Evolutionary conservation across 495 filamentous ascomycete species (phyloP).

Genomic region (Xylaria venustula): DNA sequence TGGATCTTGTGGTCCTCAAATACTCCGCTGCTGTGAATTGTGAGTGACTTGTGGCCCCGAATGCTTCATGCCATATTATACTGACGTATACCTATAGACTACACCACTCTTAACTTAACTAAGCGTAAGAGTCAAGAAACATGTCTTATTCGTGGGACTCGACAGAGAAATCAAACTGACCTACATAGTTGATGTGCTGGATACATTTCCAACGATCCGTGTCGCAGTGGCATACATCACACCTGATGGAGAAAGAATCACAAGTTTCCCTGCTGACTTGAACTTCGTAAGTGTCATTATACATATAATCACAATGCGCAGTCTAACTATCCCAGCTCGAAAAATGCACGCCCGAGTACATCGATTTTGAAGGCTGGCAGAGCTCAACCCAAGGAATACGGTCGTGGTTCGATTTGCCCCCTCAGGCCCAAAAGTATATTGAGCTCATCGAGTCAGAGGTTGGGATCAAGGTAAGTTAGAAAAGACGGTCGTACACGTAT

Average conservation of each 20-base stretch:
- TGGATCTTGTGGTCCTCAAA: conserved; percentile 79
- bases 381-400: conserved; percentile 62
- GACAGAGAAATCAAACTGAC: not conserved
- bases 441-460: conserved; percentile 74
- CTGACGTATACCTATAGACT: conserved; percentile 38
- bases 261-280: conserved; percentile 67
- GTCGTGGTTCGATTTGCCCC: conserved; percentile 65
- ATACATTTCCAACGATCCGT: conserved; percentile 77
- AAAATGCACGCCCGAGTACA: conserved; percentile 60
- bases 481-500: no score
- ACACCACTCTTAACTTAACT: conserved; percentile 78
- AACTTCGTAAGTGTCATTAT: conserved; percentile 49
- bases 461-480: conserved; percentile 56
- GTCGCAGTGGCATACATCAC: conserved; percentile 72
- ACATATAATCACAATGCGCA: conserved; percentile 29
- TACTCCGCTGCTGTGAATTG: conserved; percentile 67
- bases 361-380: conserved; percentile 79
- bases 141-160: not conserved
- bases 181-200: conserved; percentile 71
- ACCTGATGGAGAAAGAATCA: conserved; percentile 49
- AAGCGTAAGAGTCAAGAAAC: conserved; percentile 39
- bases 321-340: conserved; percentile 25
- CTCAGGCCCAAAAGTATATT: conserved; percentile 70
- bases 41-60: not conserved
- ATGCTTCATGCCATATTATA: not conserved